Evolutionary conservation across 179 eudicot species (phyloP).

Genomic region (Silene coronaria): DNA sequence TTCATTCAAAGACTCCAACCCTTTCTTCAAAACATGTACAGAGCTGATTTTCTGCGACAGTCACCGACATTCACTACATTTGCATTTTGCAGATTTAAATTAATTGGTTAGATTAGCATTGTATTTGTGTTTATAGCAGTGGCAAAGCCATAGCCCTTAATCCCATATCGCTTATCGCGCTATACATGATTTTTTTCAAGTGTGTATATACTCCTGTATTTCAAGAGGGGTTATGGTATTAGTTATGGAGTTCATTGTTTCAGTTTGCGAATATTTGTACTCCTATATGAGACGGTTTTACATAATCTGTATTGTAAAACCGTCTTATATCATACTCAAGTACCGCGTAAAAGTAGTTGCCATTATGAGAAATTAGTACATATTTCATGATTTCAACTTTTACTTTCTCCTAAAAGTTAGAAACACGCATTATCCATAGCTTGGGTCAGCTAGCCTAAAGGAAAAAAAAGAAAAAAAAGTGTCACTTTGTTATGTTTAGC

Average conservation of each 20-base stretch:
- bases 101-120: slow-evolving; percentile 21
- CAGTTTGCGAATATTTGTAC: background rate
- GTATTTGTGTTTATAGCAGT: slow-evolving; percentile 26
- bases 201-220: background rate
- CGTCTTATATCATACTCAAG: too few species aligned
- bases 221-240: slow-evolving; percentile 9
- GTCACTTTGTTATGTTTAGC: too few species aligned
- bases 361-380: too few species aligned
- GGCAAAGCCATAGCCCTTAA: slow-evolving; percentile 16
- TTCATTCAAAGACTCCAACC: slow-evolving; percentile 54
- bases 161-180: slow-evolving; percentile 9
- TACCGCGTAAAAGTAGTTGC: too few species aligned
- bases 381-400: too few species aligned
- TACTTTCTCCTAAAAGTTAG: too few species aligned
- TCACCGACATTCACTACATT: background rate
- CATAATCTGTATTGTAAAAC: too few species aligned
- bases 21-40: slow-evolving; percentile 46
- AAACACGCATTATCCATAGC: too few species aligned
- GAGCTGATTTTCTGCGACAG: slow-evolving; percentile 7
- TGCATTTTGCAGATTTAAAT: background rate
- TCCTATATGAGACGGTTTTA: too few species aligned
- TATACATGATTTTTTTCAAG: slow-evolving; percentile 22
- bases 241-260: slow-evolving; percentile 15
- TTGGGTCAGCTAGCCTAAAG: too few species aligned
- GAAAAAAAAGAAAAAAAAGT: too few species aligned